Evolutionary conservation across 1,139 yeast species (phyloP), one percentile per base, ranked within the genome.

Genomic region (Blastobotrys apis): DNA sequence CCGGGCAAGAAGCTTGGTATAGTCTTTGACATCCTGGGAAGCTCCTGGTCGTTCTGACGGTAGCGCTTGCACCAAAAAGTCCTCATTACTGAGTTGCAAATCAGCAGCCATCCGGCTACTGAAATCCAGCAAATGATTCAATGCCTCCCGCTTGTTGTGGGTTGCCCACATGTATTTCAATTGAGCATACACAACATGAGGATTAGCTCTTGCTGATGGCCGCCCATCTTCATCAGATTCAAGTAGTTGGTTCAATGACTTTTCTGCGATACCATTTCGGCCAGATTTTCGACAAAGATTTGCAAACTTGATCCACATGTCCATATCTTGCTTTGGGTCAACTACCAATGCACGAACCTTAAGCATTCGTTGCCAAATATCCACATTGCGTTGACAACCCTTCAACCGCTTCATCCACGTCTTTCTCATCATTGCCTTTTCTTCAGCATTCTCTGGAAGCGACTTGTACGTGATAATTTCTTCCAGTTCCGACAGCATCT

Each of bases 281-380:
- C 96, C 96, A 10, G 96, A 84, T 64, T 92, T 94, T 52, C 98
- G 77, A 61, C 98, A 90, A 47, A 94, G 72, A 57, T 94, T 92
- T 25, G 98, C 97, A 73, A 92, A 94, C 63, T 92, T 90, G 56
- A 94, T 92, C 97, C 97, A 88, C 80, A 90, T 87, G 49, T 87
- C 94, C 94, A 90, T 85, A 62, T 94, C 97, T 58, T 92, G 95
- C 55, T 90, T 86, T 1, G 98, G 99, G 52, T 84, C 84, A 35
- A 92, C 86, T 13, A 94, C 97, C 47, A 94, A 72, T 0, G 97
- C 94, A 46, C 98, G 75, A 1, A 92, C 96, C 62, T 90, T 86
- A 50, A 94, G 74, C 81, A 92, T 83, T 60, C 97, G 75, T 64
- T 92, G 97, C 98, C 99, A 94, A 20, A 90, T 90, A 66, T 94